Evolutionary conservation across 176 grass and related monocot species (phyloP).

Genomic region (Dendrocalamus sinicus): DNA sequence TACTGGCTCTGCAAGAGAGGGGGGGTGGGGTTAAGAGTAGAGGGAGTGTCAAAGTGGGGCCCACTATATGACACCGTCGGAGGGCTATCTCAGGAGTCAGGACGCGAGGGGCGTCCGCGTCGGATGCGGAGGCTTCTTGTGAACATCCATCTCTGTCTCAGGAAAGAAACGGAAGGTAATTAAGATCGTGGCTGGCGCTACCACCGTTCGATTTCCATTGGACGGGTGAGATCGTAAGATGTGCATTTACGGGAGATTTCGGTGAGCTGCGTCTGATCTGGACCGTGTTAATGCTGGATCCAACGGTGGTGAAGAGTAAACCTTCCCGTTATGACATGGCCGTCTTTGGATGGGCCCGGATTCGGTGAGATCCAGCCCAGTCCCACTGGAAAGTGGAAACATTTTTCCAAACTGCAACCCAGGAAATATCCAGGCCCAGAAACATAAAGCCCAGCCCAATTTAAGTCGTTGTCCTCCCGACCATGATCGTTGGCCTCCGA

Average conservation of each 20-base stretch:
- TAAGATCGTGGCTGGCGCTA: not conserved
- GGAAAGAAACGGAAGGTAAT: not conserved
- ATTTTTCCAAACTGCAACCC: not conserved
- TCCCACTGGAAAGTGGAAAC: not conserved
- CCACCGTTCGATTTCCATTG: not conserved
- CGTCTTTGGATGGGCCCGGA: not conserved
- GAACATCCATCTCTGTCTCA: not conserved
- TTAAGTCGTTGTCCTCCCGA: not conserved
- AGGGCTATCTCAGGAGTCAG: not conserved
- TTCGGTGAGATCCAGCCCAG: not conserved
- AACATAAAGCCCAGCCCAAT: not conserved
- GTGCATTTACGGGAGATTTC: not conserved
- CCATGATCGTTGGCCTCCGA: not conserved
- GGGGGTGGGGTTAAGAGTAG: constrained; percentile 38
- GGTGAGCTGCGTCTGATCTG: constrained; percentile 44
- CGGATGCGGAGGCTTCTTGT: constrained; percentile 32
- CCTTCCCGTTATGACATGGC: not conserved
- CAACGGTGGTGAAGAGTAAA: constrained; percentile 12
- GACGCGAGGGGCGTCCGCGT: constrained; percentile 25
- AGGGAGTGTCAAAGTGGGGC: not conserved
- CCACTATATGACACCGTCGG: constrained; percentile 33
- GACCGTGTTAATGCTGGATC: constrained; percentile 11
- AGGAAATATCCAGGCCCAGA: not conserved
- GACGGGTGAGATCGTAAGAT: not conserved
- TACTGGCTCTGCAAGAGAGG: constrained; percentile 10